Conservation (phyloP, 2,329 filamentous ascomycete genomes). For the Alternaria solani region DNA sequence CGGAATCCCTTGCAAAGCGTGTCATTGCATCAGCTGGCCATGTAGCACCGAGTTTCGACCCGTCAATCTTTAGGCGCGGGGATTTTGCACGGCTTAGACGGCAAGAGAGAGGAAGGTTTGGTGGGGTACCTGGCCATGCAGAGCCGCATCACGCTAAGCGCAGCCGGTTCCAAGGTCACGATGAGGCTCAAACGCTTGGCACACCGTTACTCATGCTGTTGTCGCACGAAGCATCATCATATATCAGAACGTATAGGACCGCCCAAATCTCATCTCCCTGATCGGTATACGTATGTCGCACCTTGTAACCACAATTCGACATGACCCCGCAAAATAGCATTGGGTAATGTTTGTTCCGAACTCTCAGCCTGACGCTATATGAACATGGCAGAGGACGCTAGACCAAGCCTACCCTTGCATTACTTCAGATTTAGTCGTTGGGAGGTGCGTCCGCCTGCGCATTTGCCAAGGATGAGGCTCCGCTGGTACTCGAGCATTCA, state of each 20-base stretch:
- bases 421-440: neutral
- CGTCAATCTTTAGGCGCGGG: neutral
- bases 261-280: neutral
- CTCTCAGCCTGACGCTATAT: neutral
- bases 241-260: neutral
- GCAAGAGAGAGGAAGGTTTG: neutral
- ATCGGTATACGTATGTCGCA: neutral
- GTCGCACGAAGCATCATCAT: neutral
- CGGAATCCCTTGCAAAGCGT: neutral
- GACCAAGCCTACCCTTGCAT: neutral
- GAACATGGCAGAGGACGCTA: too few relatives aligned
- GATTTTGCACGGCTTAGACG: neutral
- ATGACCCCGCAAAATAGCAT: neutral
- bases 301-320: neutral
- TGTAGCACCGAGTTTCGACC: neutral
- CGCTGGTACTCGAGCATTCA: neutral
- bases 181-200: neutral
- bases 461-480: neutral
- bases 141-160: neutral
- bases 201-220: neutral
- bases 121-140: neutral
- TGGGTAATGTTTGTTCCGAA: neutral
- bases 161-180: neutral
- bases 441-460: neutral
- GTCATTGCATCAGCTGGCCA: neutral